phyloP scores from a whole-genome alignment of 768 basidiomycete species.

The Piloderma croceum region DNA sequence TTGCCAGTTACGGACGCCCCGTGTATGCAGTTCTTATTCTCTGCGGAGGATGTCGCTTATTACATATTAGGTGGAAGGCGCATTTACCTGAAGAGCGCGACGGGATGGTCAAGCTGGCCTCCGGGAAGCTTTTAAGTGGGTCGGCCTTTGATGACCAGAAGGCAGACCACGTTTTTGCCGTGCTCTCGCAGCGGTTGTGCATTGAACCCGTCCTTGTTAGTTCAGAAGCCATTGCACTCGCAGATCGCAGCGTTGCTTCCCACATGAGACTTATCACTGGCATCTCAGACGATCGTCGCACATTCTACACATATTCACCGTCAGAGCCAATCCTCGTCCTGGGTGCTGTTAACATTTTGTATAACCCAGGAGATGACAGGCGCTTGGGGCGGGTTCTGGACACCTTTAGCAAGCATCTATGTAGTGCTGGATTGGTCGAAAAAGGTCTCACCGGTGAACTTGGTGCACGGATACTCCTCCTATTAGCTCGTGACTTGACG shows the following conservation, averaged over 20 bases:
- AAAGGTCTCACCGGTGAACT: no score
- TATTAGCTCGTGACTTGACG: no score
- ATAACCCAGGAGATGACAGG: not conserved
- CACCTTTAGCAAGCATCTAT: constrained; percentile 11
- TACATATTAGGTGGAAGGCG: no score
- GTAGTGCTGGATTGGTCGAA: no score
- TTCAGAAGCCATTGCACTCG: constrained; percentile 9
- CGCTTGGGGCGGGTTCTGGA: no score
- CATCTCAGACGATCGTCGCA: constrained; percentile 4
- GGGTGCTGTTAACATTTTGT: constrained; percentile 7
- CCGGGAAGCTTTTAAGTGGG: no score
- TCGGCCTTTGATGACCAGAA: no score
- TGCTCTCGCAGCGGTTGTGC: constrained; percentile 15
- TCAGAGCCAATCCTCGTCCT: constrained; percentile 15
- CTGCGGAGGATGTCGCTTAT: no score
- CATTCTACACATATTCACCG: constrained; percentile 11
- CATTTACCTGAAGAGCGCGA: no score
- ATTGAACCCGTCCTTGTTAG: constrained; percentile 9
- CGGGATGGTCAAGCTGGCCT: no score
- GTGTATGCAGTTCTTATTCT: no score
- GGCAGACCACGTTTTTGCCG: constrained; percentile 14
- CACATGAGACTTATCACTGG: constrained; percentile 17
- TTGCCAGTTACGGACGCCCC: constrained; percentile 7
- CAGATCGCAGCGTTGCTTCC: constrained; percentile 12
- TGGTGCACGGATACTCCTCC: no score